These are phyloP conservation scores for Metrosideros polymorpha DNA, from an alignment of 441 rosid species.

Conservation along the genomic window DNA sequence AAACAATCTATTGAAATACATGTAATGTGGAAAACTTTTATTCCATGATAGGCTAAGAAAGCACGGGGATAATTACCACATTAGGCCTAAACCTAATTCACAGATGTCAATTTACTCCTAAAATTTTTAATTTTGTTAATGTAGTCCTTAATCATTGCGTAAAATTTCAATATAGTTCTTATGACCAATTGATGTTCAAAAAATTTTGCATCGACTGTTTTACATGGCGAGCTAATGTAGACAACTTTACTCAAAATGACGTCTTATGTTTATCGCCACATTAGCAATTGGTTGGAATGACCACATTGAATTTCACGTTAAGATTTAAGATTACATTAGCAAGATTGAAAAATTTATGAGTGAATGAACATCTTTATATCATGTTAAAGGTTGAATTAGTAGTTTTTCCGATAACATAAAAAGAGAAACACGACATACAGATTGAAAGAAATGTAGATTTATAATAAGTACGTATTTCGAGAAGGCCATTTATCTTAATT, in stretches of 20 bases:
- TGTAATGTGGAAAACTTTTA: neutral
- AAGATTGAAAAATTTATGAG: rapidly evolving
- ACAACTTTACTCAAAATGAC: neutral
- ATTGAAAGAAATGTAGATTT: neutral
- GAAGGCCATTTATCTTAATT: neutral
- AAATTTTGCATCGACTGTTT: rapidly evolving
- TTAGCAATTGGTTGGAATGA: neutral
- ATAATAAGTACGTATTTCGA: neutral
- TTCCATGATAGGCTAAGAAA: neutral
- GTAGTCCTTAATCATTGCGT: rapidly evolving
- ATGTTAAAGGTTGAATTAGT: neutral
- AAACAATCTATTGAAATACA: neutral
- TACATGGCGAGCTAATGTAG: neutral
- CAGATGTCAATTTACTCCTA: neutral
- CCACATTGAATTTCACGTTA: neutral
- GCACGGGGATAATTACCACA: neutral
- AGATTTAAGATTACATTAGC: neutral
- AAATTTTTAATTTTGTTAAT: neutral
- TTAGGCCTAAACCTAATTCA: neutral
- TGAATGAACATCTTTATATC: neutral
- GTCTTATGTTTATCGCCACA: neutral
- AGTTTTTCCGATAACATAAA: neutral
- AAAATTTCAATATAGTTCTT: neutral
- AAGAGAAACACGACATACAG: neutral
- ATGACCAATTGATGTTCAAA: no score